phyloP scores from a whole-genome alignment of 1,284 basidiomycete species.

The Puccinia horiana region DNA sequence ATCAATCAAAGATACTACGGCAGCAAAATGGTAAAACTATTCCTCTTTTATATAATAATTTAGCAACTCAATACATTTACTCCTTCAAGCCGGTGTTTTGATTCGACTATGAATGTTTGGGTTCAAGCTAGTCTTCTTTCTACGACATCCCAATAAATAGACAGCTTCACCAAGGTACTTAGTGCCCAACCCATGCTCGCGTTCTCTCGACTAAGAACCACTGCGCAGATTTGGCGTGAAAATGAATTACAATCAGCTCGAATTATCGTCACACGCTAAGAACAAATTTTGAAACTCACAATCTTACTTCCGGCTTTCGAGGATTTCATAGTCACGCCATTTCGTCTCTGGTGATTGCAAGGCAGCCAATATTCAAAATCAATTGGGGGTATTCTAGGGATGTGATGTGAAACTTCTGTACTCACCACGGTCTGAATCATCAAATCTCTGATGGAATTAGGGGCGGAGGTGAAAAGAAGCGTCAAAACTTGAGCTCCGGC shows the following conservation, averaged over 20 bases:
- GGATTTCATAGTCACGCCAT: constrained; percentile 50
- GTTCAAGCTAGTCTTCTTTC: not conserved
- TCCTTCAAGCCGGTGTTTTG: not conserved
- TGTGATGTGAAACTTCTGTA: not conserved
- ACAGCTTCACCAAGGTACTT: not conserved
- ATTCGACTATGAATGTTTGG: not conserved
- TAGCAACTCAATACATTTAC: constrained; percentile 1
- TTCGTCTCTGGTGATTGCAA: constrained; percentile 27
- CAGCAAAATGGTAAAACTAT: constrained; percentile 24
- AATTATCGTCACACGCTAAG: not conserved
- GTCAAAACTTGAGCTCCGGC: constrained; percentile 49
- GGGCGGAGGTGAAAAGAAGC: constrained; percentile 47
- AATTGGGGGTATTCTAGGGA: not conserved
- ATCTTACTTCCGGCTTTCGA: constrained; percentile 49
- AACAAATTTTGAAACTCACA: constrained; percentile 1
- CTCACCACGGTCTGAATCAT: constrained; percentile 50
- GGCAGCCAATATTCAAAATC: not conserved
- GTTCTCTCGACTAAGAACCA: constrained; percentile 50
- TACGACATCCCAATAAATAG: not conserved
- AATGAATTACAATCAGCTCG: constrained; percentile 9
- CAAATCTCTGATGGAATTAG: constrained; percentile 47
- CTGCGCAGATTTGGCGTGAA: constrained; percentile 1
- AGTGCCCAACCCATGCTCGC: constrained; percentile 48
- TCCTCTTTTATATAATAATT: constrained; percentile 28
- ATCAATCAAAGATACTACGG: constrained; percentile 27